These are phyloP conservation scores for Calonectria hongkongensis DNA, from an alignment of 2,329 filamentous ascomycete genomes.

Conservation along the genomic window DNA sequence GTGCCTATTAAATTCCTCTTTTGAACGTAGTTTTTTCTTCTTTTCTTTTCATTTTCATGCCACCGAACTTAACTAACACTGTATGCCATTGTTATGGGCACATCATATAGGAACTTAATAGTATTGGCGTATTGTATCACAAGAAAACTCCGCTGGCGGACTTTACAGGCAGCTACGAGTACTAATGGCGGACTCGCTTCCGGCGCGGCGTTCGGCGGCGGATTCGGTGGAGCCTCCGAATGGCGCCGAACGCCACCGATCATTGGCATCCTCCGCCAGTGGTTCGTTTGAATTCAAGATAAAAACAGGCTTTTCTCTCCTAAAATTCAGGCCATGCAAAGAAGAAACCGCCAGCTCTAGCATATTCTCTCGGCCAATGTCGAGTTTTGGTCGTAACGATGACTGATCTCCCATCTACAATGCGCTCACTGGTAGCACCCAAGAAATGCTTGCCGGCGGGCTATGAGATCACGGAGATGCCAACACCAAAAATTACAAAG, in stretches of 20 bases:
- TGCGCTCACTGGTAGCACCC: constrained; percentile 66
- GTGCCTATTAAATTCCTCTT: too few relatives aligned
- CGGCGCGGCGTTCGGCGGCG: constrained; percentile 52
- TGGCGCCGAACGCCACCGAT: constrained; percentile 46
- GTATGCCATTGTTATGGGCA: too few relatives aligned
- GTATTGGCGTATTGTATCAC: background rate
- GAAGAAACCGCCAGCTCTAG: background rate
- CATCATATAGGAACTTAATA: too few relatives aligned
- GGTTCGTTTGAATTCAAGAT: constrained; percentile 27
- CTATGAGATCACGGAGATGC: constrained; percentile 64
- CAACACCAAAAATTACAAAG: constrained; percentile 64
- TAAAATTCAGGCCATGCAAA: background rate
- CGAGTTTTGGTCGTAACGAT: constrained; percentile 45
- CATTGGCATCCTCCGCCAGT: constrained; percentile 43
- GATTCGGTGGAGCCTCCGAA: constrained; percentile 43
- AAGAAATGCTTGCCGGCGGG: constrained; percentile 61
- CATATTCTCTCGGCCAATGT: too few relatives aligned
- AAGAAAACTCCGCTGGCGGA: constrained; percentile 32
- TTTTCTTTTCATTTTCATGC: too few relatives aligned
- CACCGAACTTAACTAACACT: too few relatives aligned
- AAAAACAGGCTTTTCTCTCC: constrained; percentile 35
- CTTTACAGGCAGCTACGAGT: background rate
- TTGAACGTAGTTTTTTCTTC: too few relatives aligned
- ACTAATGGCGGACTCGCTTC: background rate
- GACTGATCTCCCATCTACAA: constrained; percentile 60